A percentile compares a stretch with the other conserved stretches of the same genome.
These are phyloP conservation scores for Colletotrichum karsti DNA, from an alignment of 2,329 filamentous ascomycete genomes.

Conservation along the genomic window DNA sequence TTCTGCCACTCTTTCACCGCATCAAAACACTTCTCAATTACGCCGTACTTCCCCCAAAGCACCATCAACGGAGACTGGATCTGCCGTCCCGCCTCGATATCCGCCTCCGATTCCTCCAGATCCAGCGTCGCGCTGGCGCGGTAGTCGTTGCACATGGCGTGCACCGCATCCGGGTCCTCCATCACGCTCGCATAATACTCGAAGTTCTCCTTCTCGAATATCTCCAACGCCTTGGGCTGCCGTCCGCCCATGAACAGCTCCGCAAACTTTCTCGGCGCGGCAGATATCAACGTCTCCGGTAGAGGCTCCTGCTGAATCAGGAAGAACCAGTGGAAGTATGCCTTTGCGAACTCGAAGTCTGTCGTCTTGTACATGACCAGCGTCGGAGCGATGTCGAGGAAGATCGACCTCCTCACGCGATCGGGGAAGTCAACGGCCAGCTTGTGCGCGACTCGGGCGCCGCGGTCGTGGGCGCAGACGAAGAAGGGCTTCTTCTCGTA, in stretches of 20 bases:
- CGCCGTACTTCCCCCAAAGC: constrained; percentile 57
- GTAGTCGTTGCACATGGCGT: constrained; percentile 65
- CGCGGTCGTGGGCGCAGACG: constrained; percentile 65
- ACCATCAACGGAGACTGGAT: constrained; percentile 56
- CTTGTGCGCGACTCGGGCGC: constrained; percentile 63
- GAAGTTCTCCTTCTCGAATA: constrained; percentile 44
- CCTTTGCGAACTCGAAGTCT: constrained; percentile 50
- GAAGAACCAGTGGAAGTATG: constrained; percentile 69
- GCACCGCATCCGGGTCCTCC: constrained; percentile 49
- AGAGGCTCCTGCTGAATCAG: constrained; percentile 61
- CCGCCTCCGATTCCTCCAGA: constrained; percentile 56
- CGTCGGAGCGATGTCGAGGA: constrained; percentile 64
- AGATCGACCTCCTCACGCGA: constrained; percentile 49
- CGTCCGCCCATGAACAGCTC: constrained; percentile 51
- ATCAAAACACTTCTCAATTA: constrained; percentile 59
- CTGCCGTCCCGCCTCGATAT: constrained; percentile 50
- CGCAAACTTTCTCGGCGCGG: constrained; percentile 47
- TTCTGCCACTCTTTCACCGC: constrained; percentile 59
- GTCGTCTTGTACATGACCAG: constrained; percentile 59
- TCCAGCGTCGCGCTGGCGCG: constrained; percentile 60
- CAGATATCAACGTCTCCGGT: constrained; percentile 56
- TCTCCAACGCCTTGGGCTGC: constrained; percentile 41
- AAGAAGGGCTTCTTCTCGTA: constrained; percentile 45
- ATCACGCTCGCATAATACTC: constrained; percentile 52
- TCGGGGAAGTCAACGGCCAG: constrained; percentile 56